These are phyloP conservation scores for Tulasnella sp. DNA, from an alignment of 768 basidiomycete species.

Conservation along the genomic window DNA sequence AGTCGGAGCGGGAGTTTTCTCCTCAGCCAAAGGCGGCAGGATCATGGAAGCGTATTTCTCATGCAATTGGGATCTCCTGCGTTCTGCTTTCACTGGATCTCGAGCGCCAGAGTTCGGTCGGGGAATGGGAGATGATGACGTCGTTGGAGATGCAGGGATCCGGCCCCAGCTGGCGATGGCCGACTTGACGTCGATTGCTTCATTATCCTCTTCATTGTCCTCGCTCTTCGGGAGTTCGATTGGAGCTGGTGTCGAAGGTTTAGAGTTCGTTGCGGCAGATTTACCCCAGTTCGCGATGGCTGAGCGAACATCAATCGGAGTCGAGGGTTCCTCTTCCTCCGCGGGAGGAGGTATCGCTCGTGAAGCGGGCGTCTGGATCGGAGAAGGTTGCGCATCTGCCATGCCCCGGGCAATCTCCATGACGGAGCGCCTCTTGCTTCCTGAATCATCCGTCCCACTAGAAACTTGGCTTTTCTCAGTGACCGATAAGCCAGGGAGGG, in stretches of 20 bases:
- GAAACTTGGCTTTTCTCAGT: background rate
- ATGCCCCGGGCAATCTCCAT: slow-evolving; percentile 76
- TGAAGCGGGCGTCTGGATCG: slow-evolving; percentile 17
- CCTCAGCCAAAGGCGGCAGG: slow-evolving; percentile 66
- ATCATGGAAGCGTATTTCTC: slow-evolving; percentile 59
- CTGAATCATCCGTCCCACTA: background rate
- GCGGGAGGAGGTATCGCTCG: background rate
- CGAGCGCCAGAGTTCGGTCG: slow-evolving; percentile 1
- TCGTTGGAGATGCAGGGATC: background rate
- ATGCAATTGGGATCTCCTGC: slow-evolving; percentile 57
- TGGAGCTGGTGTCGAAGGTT: background rate
- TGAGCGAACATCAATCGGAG: slow-evolving; percentile 27
- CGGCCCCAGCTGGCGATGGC: slow-evolving; percentile 21
- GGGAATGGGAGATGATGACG: background rate
- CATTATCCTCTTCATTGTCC: background rate
- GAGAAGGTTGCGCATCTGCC: slow-evolving; percentile 37
- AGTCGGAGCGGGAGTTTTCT: slow-evolving; percentile 49
- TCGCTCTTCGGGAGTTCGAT: background rate
- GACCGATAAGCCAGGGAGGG: slow-evolving; percentile 7
- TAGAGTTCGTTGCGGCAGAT: background rate
- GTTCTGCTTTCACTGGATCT: slow-evolving; percentile 44
- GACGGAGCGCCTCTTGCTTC: slow-evolving; percentile 40
- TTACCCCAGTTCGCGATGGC: slow-evolving; percentile 29
- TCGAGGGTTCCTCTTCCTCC: slow-evolving; percentile 24
- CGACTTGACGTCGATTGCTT: slow-evolving; percentile 9